phyloP scores from a whole-genome alignment of 306 rosid genomes.

The Quercus mongolica region DNA sequence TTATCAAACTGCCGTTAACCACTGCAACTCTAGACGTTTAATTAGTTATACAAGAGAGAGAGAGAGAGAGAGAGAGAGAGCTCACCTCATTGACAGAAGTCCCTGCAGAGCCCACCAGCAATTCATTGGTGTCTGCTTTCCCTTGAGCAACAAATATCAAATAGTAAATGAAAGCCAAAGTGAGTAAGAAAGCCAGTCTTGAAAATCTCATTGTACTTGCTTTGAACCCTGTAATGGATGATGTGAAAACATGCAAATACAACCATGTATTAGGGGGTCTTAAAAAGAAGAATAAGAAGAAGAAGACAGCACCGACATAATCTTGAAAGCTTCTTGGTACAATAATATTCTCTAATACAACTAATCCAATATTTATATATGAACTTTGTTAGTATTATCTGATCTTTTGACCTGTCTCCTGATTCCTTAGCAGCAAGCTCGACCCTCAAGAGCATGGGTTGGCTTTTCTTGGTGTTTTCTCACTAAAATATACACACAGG shows the following conservation, averaged over 20 bases:
- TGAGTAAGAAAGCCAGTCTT: constrained; percentile 30
- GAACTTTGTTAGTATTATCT: constrained; percentile 18
- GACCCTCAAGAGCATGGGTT: constrained; percentile 48
- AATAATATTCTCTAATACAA: not conserved
- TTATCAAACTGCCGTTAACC: not conserved
- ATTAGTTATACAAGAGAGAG: not conserved
- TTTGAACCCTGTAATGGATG: constrained; percentile 14
- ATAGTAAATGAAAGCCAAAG: constrained; percentile 33
- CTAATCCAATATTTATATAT: constrained; percentile 1
- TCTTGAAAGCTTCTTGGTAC: not conserved
- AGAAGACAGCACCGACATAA: constrained; percentile 32
- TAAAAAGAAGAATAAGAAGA: constrained; percentile 1
- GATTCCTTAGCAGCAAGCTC: constrained; percentile 64
- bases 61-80: constrained; percentile 13
- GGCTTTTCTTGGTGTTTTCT: constrained; percentile 51
- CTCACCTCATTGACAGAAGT: constrained; percentile 34
- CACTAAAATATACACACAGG: constrained; percentile 13
- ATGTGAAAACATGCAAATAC: constrained; percentile 3
- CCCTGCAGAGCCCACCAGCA: constrained; percentile 25
- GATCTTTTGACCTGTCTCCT: constrained; percentile 49
- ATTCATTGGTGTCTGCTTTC: constrained; percentile 22
- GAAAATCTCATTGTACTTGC: constrained; percentile 42
- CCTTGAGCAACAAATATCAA: constrained; percentile 27
- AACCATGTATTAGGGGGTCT: constrained; percentile 5
- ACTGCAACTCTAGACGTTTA: not conserved